A percentile compares a stretch with the other conserved stretches of the same genome.
These are phyloP conservation scores for Chlorella vulgaris DNA, from an alignment of 139 green algal genomes.

Conservation along the genomic window DNA sequence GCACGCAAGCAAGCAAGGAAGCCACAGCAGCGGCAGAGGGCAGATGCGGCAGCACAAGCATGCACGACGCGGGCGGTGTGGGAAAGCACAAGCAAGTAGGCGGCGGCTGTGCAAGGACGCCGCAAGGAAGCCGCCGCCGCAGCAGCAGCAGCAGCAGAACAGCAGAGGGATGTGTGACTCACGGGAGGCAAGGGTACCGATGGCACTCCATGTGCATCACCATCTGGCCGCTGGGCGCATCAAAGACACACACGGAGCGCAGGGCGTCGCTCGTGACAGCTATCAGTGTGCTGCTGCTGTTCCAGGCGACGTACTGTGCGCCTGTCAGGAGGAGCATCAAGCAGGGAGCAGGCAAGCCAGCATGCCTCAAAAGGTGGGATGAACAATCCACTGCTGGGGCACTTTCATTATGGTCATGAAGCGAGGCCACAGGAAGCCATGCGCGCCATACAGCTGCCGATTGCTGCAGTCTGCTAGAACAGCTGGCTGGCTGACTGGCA, in stretches of 20 bases:
- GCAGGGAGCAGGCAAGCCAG: too few relatives aligned
- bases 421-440: not conserved
- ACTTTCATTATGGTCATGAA: not conserved
- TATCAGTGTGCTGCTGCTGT: slow-evolving; percentile 27
- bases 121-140: not conserved
- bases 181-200: not conserved
- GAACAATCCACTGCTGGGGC: too few relatives aligned
- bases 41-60: too few relatives aligned
- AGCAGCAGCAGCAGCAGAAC: not conserved
- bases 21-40: too few relatives aligned
- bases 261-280: slow-evolving; percentile 29
- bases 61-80: too few relatives aligned
- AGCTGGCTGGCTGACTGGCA: not conserved
- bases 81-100: too few relatives aligned
- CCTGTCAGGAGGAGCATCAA: not conserved
- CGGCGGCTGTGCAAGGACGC: not conserved
- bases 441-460: not conserved
- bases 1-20: too few relatives aligned
- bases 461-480: not conserved
- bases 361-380: too few relatives aligned
- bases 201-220: slow-evolving; percentile 27
- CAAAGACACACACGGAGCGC: slow-evolving; percentile 39
- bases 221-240: not conserved
- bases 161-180: not conserved
- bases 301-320: slow-evolving; percentile 40